A percentile compares a stretch with the other conserved stretches of the same genome.
These are phyloP conservation scores for Cercophora samala DNA, from an alignment of 495 filamentous ascomycete species.

Conservation along the genomic window DNA sequence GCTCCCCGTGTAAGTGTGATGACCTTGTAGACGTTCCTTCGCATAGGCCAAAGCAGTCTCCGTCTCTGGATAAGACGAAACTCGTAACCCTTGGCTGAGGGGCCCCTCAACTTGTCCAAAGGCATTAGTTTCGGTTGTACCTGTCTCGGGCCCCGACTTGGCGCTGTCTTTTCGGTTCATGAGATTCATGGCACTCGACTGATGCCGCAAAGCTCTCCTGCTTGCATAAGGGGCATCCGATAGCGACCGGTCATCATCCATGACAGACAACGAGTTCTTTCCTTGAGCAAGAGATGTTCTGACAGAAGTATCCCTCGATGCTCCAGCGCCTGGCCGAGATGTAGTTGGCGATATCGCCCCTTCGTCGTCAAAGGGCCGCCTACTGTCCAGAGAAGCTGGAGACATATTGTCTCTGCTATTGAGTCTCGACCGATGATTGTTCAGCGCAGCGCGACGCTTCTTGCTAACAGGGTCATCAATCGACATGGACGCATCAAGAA, in stretches of 20 bases:
- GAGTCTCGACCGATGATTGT: constrained; percentile 49
- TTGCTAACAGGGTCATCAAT: constrained; percentile 66
- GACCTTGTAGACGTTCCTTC: constrained; percentile 36
- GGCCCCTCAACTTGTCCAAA: constrained; percentile 83
- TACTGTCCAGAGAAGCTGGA: constrained; percentile 35
- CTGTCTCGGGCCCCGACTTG: constrained; percentile 81
- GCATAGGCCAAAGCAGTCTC: constrained; percentile 36
- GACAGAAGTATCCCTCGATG: constrained; percentile 31
- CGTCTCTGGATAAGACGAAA: constrained; percentile 26
- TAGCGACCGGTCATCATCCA: constrained; percentile 34
- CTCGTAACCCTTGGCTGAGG: constrained; percentile 43
- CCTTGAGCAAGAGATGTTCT: constrained; percentile 31
- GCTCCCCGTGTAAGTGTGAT: constrained; percentile 79
- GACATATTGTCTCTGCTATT: constrained; percentile 41
- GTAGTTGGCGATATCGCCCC: constrained; percentile 28
- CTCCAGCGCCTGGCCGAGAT: constrained; percentile 19
- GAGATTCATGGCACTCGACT: constrained; percentile 77
- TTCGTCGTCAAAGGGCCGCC: constrained; percentile 29
- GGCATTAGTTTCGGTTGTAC: constrained; percentile 72
- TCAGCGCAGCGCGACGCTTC: constrained; percentile 54
- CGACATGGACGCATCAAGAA: constrained; percentile 88
- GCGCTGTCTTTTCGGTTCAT: constrained; percentile 71
- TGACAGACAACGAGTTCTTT: constrained; percentile 21
- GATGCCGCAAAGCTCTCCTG: constrained; percentile 51
- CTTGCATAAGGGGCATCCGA: constrained; percentile 43